Evolutionary conservation across 2,329 filamentous ascomycete species (phyloP), one percentile per base, ranked within the genome.

Genomic region (Pseudogymnoascus sp.): DNA sequence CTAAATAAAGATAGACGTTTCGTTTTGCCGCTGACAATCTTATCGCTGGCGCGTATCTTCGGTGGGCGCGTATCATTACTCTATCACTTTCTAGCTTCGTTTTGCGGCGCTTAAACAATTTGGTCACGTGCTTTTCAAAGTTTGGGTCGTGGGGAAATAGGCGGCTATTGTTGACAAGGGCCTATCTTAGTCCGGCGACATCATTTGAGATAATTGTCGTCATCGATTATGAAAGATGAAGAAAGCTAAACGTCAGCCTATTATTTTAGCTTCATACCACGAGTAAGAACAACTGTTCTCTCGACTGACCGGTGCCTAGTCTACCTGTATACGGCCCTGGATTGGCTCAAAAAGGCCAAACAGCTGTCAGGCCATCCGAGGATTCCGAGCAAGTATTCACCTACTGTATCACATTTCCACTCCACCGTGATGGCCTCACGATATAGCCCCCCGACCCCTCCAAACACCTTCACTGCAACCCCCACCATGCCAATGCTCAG

Each of bases 21-120:
- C 43, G 43, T 28, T 49, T 28, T 49, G 23, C 43, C 43, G 43
- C 43, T 49, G 43, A 16, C 43, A 28, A 28, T 49, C 43, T 49
- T 49, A 49, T 49, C 43, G 43, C 23, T 28, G 43, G 43, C 43
- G 43, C 43, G 43, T 49, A 49, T 49, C 43, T 28, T 28, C 31
- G 31, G 5, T 34, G 31, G 43, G 43, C 43, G 43, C 43, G 43
- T 31, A 49, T 49, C 43, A 49, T 28, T 49, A 49, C 43, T 25
- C 43, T 49, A 49, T 49, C 43, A 14, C 43, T 28, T 49, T 28
- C 23, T 49, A 49, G 23, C 43, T 49, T 28, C 23, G 14, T 49
- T 46, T 49, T 23, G 23, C 12, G 43, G 43, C 43, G 43, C 43
- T 28, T 49, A 49, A 49, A 28, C 3, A 1, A 14, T 28, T 1